Conservation (phyloP, 2,329 filamentous ascomycete species). For the Cercospora sp. region DNA sequence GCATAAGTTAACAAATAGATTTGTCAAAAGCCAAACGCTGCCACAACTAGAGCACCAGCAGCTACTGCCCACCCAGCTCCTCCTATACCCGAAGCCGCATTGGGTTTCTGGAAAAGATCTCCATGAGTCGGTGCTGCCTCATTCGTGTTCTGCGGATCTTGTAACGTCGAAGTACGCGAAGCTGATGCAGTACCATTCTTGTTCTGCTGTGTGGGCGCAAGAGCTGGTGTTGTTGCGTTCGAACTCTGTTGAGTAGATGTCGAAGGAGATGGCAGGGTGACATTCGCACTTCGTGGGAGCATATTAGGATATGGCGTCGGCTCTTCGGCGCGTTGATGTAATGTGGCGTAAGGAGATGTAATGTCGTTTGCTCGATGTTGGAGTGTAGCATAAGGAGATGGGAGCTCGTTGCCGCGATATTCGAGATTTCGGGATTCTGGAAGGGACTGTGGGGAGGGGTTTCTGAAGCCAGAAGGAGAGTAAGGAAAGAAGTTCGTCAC, state of each 20-base stretch:
- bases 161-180: not conserved
- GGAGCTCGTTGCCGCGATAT: not conserved
- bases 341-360: not conserved
- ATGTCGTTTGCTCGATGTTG: not conserved
- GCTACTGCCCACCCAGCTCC: constrained; percentile 3
- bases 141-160: not conserved
- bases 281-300: not conserved
- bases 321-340: not conserved
- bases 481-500: not conserved
- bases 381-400: not conserved
- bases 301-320: not conserved
- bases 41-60: not conserved
- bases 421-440: not conserved
- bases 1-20: not conserved
- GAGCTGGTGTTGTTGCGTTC: constrained; percentile 8
- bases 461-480: not conserved
- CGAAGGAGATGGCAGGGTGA: not conserved
- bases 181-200: not conserved
- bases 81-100: not conserved
- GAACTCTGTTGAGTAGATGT: not conserved
- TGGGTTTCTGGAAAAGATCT: not conserved
- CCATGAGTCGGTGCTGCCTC: not conserved
- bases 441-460: not conserved
- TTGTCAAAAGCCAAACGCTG: no score
- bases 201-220: constrained; percentile 13